Percentiles rank a stretch among this genome's conserved stretches.
phyloP scores from a whole-genome alignment of 169 alveolate species.

The Eimeria falciformis region DNA sequence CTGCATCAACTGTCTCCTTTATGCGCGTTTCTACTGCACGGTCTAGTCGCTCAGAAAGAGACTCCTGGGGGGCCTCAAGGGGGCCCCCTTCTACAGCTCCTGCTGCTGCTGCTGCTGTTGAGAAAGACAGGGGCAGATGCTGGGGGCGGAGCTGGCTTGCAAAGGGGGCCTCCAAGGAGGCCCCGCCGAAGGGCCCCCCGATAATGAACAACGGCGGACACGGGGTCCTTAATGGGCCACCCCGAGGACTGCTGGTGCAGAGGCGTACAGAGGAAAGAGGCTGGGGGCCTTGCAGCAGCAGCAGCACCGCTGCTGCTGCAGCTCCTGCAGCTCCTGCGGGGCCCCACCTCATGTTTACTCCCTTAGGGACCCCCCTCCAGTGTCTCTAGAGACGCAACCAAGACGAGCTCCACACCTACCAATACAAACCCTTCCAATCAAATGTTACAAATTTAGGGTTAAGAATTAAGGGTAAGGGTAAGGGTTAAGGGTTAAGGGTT shows the following conservation, averaged over 20 bases:
- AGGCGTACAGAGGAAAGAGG: not conserved
- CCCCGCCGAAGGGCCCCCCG: not conserved
- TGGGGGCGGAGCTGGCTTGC: not conserved
- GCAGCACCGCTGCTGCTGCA: conserved; percentile 6
- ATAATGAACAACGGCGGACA: not conserved
- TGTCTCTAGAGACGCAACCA: no score
- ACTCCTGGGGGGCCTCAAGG: not conserved
- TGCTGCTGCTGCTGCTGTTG: not conserved
- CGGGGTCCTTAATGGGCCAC: not conserved
- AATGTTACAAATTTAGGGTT: no score
- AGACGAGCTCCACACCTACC: no score
- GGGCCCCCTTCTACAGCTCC: not conserved
- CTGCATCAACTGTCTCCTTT: not conserved
- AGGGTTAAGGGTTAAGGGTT: no score
- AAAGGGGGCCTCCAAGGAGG: no score
- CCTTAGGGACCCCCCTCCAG: not conserved
- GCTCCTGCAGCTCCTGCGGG: not conserved
- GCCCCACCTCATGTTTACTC: not conserved
- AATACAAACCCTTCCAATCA: no score
- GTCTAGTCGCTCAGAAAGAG: not conserved
- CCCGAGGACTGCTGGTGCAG: not conserved
- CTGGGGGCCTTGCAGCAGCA: conserved; percentile 4
- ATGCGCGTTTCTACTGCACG: not conserved
- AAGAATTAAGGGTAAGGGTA: no score
- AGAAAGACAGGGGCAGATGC: not conserved